Conservation (phyloP, 2,329 filamentous ascomycete genomes). For the Aspergillus piperis region DNA sequence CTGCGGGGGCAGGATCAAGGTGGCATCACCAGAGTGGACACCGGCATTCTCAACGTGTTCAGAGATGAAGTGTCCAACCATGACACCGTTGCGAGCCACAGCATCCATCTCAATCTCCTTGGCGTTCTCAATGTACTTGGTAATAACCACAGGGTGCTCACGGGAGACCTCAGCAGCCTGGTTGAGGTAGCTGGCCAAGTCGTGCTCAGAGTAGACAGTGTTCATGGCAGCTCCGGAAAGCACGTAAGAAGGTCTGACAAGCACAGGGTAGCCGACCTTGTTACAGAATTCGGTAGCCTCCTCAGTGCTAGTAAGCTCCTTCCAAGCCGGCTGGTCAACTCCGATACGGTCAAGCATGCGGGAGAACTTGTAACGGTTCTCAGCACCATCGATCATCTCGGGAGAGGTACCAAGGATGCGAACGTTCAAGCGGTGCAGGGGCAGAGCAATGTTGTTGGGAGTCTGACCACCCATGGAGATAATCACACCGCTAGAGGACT, state of each 20-base stretch:
- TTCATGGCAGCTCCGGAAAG: conserved; percentile 98
- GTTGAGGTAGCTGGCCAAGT: conserved; percentile 81
- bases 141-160: conserved; percentile 96
- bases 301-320: conserved; percentile 91
- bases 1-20: conserved; percentile 89
- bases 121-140: conserved; percentile 98
- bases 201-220: conserved; percentile 94
- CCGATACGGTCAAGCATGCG: conserved; percentile 94
- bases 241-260: conserved; percentile 95
- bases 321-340: conserved; percentile 97
- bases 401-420: conserved; percentile 94
- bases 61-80: conserved; percentile 95
- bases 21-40: conserved; percentile 97
- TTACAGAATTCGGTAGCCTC: conserved; percentile 87
- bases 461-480: conserved; percentile 97
- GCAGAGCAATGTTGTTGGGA: conserved; percentile 94
- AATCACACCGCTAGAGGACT: conserved; percentile 79
- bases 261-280: conserved; percentile 85
- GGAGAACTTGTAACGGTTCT: conserved; percentile 98
- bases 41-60: conserved; percentile 99
- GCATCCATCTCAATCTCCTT: conserved; percentile 99
- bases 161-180: conserved; percentile 92
- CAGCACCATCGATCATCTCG: conserved; percentile 97
- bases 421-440: conserved; percentile 82
- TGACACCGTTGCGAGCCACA: conserved; percentile 82